These are phyloP conservation scores for Kokia cookei DNA, from an alignment of 441 rosid species.

Conservation along the genomic window DNA sequence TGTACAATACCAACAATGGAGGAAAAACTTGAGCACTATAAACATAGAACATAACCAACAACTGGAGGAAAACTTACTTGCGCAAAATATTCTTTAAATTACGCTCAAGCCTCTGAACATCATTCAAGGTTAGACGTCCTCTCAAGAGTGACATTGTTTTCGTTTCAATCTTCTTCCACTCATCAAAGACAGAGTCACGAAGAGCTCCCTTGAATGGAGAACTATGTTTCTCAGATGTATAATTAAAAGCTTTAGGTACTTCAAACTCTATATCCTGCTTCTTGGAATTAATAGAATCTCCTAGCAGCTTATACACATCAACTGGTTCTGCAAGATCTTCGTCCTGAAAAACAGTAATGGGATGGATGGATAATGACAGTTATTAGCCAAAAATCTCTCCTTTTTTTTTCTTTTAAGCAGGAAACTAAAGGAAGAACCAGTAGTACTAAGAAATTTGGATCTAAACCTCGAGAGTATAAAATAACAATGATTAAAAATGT, in stretches of 20 bases:
- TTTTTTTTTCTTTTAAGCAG: too few species aligned
- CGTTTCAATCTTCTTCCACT: conserved; percentile 27
- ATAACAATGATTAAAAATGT: background rate
- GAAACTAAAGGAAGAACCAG: too few species aligned
- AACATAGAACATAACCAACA: background rate
- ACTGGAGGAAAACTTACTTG: conserved; percentile 47
- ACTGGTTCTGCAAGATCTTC: conserved; percentile 41
- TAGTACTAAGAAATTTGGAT: too few species aligned
- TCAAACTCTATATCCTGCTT: conserved; percentile 24
- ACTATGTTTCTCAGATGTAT: conserved; percentile 32
- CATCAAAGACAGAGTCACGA: conserved; percentile 28
- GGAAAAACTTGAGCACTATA: background rate
- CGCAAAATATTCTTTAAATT: conserved; percentile 45
- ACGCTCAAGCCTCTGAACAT: conserved; percentile 47
- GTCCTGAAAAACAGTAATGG: conserved; percentile 34
- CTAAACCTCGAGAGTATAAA: background rate
- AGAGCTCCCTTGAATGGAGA: conserved; percentile 21
- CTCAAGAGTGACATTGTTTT: conserved; percentile 33
- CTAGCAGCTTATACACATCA: conserved; percentile 55
- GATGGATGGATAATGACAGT: background rate
- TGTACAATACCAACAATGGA: background rate
- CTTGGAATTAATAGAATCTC: conserved; percentile 21
- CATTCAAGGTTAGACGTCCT: conserved; percentile 29
- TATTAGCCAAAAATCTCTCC: background rate
- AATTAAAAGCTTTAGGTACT: conserved; percentile 16